phyloP scores from a whole-genome alignment of 1,284 basidiomycete genomes.

The Sphaerobolus stellatus region DNA sequence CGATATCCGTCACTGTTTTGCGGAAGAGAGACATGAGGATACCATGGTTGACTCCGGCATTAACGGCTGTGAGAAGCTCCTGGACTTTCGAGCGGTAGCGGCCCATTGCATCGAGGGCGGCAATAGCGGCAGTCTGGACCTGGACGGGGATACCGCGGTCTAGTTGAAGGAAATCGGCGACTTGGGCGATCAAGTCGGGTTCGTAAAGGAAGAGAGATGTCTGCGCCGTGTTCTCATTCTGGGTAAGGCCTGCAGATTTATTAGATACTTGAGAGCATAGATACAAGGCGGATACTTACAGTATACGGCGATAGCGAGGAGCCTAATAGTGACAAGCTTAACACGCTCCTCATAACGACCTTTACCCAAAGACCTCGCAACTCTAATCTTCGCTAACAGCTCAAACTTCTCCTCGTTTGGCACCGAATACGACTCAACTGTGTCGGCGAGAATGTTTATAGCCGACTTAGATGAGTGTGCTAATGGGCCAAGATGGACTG shows the following conservation, averaged over 20 bases:
- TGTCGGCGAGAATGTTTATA: slow-evolving; percentile 76
- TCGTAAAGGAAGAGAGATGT: slow-evolving; percentile 91
- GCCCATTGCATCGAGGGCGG: slow-evolving; percentile 87
- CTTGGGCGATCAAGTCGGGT: slow-evolving; percentile 83
- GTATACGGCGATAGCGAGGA: slow-evolving; percentile 89
- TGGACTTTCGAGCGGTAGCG: slow-evolving; percentile 81
- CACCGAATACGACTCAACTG: slow-evolving; percentile 70
- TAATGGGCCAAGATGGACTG: slow-evolving; percentile 63
- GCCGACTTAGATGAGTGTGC: slow-evolving; percentile 57
- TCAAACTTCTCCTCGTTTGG: slow-evolving; percentile 88
- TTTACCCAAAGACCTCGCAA: slow-evolving; percentile 66
- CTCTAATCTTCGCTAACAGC: slow-evolving; percentile 83
- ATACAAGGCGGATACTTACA: slow-evolving; percentile 13
- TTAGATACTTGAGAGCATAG: not conserved
- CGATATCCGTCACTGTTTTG: slow-evolving; percentile 73
- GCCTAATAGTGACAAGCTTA: slow-evolving; percentile 78
- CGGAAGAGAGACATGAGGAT: slow-evolving; percentile 87
- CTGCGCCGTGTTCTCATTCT: slow-evolving; percentile 74
- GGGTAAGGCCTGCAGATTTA: slow-evolving; percentile 62
- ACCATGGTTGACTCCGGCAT: slow-evolving; percentile 96
- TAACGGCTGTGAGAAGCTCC: slow-evolving; percentile 89
- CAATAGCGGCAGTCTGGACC: slow-evolving; percentile 82
- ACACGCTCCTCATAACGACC: slow-evolving; percentile 65
- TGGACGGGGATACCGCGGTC: slow-evolving; percentile 66
- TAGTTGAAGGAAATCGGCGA: slow-evolving; percentile 87